Conservation (phyloP, 2,329 filamentous ascomycete genomes). For the Fusarium tuaranense region DNA sequence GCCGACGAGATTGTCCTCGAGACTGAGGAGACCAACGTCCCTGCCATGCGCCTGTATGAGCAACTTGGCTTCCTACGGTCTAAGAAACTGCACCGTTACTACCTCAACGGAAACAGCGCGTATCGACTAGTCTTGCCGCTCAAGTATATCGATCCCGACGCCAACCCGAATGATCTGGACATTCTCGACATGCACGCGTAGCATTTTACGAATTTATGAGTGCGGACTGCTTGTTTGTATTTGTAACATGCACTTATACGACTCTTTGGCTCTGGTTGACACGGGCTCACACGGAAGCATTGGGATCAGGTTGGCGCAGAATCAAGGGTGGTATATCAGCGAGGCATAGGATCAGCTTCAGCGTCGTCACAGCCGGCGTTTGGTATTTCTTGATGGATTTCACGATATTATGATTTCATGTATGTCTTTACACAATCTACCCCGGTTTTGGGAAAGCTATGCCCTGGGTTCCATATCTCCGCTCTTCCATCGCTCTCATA, state of each 20-base stretch:
- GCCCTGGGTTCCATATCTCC: not conserved
- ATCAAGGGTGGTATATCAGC: constrained; percentile 17
- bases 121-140: constrained; percentile 88
- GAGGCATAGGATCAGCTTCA: constrained; percentile 14
- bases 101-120: constrained; percentile 95
- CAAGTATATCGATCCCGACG: constrained; percentile 63
- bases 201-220: not conserved
- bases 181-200: constrained; percentile 39
- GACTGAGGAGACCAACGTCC: constrained; percentile 92
- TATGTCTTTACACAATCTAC: constrained; percentile 6
- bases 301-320: not conserved
- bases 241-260: not conserved
- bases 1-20: constrained; percentile 97
- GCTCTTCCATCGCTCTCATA: constrained; percentile 1
- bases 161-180: constrained; percentile 50
- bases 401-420: constrained; percentile 31
- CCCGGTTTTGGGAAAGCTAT: not conserved
- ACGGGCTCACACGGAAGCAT: not conserved
- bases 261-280: constrained; percentile 7
- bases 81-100: constrained; percentile 94
- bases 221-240: not conserved
- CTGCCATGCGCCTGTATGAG: constrained; percentile 93
- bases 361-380: constrained; percentile 24
- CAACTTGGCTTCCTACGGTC: constrained; percentile 90
- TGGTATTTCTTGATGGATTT: constrained; percentile 16